These are phyloP conservation scores for Pelargonium exstipulatum DNA, from an alignment of 441 rosid species.

Conservation along the genomic window DNA sequence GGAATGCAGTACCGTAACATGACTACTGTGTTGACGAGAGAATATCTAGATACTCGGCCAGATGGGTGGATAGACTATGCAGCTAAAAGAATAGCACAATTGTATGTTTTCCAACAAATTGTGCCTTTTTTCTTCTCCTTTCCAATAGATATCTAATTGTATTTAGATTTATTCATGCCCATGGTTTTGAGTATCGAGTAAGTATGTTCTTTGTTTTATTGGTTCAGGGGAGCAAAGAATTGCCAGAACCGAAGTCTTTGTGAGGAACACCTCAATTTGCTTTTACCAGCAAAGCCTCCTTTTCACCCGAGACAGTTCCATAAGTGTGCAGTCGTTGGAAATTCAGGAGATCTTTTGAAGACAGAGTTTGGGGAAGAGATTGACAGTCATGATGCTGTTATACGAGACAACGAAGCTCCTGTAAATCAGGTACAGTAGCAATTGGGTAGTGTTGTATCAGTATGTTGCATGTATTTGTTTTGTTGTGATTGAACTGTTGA, in stretches of 20 bases:
- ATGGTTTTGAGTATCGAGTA: not conserved
- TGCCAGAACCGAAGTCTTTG: conserved; percentile 83
- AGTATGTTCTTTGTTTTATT: conserved; percentile 14
- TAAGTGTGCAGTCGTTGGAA: conserved; percentile 91
- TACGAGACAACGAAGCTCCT: conserved; percentile 95
- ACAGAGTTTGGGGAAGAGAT: conserved; percentile 85
- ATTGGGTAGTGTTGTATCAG: not conserved
- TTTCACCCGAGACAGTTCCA: conserved; percentile 78
- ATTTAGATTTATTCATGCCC: too few relatives aligned
- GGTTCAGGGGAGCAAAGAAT: conserved; percentile 71
- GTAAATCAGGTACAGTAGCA: conserved; percentile 59
- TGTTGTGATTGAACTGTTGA: not conserved
- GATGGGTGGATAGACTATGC: conserved; percentile 98
- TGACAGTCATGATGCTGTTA: conserved; percentile 89
- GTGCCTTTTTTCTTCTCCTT: too few relatives aligned
- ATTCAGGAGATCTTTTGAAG: conserved; percentile 89
- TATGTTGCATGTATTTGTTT: not conserved
- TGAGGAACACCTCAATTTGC: conserved; percentile 79
- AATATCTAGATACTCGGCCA: conserved; percentile 85
- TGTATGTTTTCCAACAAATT: conserved; percentile 49
- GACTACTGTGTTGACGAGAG: conserved; percentile 93
- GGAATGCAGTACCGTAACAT: conserved; percentile 87
- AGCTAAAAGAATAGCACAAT: conserved; percentile 86
- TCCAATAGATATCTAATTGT: too few relatives aligned
- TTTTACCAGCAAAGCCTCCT: conserved; percentile 87